These are phyloP conservation scores for Sclerotinia trifoliorum DNA, from an alignment of 2,329 filamentous ascomycete species.

Conservation along the genomic window DNA sequence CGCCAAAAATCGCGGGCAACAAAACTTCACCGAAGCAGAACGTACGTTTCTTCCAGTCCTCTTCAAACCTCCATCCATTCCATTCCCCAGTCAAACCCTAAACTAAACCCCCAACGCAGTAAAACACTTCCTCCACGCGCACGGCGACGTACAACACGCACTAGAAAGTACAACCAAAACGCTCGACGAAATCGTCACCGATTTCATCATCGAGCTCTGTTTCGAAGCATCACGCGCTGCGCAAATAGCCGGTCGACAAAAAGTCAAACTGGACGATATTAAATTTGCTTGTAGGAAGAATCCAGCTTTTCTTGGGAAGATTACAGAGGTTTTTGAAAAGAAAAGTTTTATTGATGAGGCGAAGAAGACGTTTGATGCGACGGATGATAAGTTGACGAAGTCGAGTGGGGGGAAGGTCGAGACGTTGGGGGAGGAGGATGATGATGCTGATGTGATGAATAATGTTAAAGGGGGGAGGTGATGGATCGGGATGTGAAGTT, in stretches of 20 bases:
- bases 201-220: slow-evolving; percentile 92
- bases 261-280: slow-evolving; percentile 98
- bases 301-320: slow-evolving; percentile 79
- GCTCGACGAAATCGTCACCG: slow-evolving; percentile 92
- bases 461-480: slow-evolving; percentile 32
- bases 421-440: slow-evolving; percentile 53
- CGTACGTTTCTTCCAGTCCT: slow-evolving; percentile 50
- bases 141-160: slow-evolving; percentile 74
- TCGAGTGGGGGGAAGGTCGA: slow-evolving; percentile 50
- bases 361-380: slow-evolving; percentile 70
- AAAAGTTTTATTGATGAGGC: slow-evolving; percentile 83
- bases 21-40: slow-evolving; percentile 74
- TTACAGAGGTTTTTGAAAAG: slow-evolving; percentile 85
- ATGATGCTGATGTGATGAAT: slow-evolving; percentile 47
- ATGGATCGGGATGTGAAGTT: slow-evolving; percentile 21
- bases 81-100: background rate
- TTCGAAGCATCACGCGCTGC: slow-evolving; percentile 86
- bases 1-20: slow-evolving; percentile 77
- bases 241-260: slow-evolving; percentile 83
- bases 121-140: slow-evolving; percentile 71
- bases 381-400: slow-evolving; percentile 61
- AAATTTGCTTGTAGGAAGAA: slow-evolving; percentile 90
- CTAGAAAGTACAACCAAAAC: slow-evolving; percentile 81
- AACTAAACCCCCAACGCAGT: slow-evolving; percentile 48
- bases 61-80: background rate